A percentile compares a stretch with the other conserved stretches of the same genome.
These are phyloP conservation scores for Bifiguratus adelaidae DNA, from an alignment of 192 early-diverging fungal species.

Conservation along the genomic window DNA sequence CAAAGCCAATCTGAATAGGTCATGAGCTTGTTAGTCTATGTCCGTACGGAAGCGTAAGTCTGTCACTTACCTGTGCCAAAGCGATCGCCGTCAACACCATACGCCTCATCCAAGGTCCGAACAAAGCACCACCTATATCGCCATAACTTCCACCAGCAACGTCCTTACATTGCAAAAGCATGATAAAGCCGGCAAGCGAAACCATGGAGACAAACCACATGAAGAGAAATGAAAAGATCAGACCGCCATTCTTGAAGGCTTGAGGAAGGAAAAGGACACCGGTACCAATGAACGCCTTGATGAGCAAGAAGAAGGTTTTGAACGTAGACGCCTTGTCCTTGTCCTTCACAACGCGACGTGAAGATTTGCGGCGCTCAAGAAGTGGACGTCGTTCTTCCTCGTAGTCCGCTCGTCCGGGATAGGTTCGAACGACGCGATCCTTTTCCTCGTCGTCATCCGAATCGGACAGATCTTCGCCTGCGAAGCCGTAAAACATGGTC, in stretches of 20 bases:
- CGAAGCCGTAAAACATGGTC: constrained; percentile 30
- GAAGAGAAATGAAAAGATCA: constrained; percentile 46
- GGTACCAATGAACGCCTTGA: constrained; percentile 64
- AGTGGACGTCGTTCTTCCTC: constrained; percentile 9
- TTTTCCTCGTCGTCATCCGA: constrained; percentile 10
- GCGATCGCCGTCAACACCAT: constrained; percentile 56
- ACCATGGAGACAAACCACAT: constrained; percentile 52
- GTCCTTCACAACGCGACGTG: constrained; percentile 12
- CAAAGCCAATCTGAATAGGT: constrained; percentile 12
- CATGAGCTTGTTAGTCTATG: too few species aligned
- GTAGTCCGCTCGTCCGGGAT: constrained; percentile 12
- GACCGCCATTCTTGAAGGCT: constrained; percentile 63
- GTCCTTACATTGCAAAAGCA: constrained; percentile 51
- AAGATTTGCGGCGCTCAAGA: constrained; percentile 3
- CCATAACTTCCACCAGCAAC: constrained; percentile 56
- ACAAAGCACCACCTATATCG: constrained; percentile 53
- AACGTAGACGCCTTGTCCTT: constrained; percentile 14
- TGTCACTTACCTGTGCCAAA: constrained; percentile 46
- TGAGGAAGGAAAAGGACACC: constrained; percentile 70
- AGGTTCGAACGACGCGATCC: constrained; percentile 5
- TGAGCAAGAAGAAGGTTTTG: constrained; percentile 32
- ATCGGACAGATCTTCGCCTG: constrained; percentile 31
- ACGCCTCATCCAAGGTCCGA: constrained; percentile 50
- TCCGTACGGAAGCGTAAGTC: not conserved
- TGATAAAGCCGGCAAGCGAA: constrained; percentile 51